phyloP scores from a whole-genome alignment of 1,284 basidiomycete species.

The Laetiporus sulphureus region DNA sequence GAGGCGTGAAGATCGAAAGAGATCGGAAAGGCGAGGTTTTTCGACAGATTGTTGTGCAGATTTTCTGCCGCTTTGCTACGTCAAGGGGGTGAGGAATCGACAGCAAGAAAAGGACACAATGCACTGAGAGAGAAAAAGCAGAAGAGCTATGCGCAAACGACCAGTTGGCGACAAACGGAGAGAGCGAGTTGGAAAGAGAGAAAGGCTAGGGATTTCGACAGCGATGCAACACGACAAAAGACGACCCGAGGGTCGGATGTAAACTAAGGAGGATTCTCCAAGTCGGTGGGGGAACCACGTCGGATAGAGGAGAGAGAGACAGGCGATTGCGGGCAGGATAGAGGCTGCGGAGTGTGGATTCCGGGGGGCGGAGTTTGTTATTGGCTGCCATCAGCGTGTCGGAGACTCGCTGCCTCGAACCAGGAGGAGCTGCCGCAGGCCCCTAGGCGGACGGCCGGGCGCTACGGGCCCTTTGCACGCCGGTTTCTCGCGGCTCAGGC shows the following conservation, averaged over 20 bases:
- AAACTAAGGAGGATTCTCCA: slow-evolving; percentile 4
- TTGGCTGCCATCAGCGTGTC: no score
- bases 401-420: no score
- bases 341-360: slow-evolving; percentile 21
- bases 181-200: slow-evolving; percentile 30
- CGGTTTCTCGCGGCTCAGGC: no score
- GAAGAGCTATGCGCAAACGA: slow-evolving; percentile 30
- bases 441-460: no score
- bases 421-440: no score
- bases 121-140: slow-evolving; percentile 24
- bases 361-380: slow-evolving; percentile 20
- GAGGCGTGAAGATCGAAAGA: slow-evolving; percentile 21
- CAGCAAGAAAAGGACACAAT: slow-evolving; percentile 22
- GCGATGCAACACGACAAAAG: slow-evolving; percentile 25
- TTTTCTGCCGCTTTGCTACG: slow-evolving; percentile 16
- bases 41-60: slow-evolving; percentile 9
- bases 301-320: slow-evolving; percentile 14
- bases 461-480: no score
- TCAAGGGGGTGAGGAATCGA: slow-evolving; percentile 19
- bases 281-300: slow-evolving; percentile 12
- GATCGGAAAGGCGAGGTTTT: slow-evolving; percentile 11
- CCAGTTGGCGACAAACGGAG: slow-evolving; percentile 30
- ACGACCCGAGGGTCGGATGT: slow-evolving; percentile 14
- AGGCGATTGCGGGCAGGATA: no score
- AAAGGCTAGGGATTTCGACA: slow-evolving; percentile 27